Percentiles rank a stretch among this genome's conserved stretches.
phyloP scores from a whole-genome alignment of 257 asterid genomes.

The Sherardia arvensis region DNA sequence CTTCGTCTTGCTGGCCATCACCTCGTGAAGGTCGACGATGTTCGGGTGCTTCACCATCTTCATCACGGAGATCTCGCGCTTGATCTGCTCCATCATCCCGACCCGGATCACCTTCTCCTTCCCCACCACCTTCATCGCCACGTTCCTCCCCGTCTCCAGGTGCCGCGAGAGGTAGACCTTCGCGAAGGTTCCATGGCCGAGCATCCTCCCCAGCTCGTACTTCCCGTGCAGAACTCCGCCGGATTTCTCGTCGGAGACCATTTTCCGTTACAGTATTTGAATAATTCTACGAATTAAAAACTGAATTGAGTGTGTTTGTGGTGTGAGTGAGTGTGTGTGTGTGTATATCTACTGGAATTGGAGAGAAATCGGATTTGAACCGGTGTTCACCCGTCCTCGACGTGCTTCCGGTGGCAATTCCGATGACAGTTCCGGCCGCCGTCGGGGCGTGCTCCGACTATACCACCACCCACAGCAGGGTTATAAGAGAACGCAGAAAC shows the following conservation, averaged over 20 bases:
- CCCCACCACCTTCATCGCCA: constrained; percentile 49
- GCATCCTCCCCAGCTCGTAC: constrained; percentile 43
- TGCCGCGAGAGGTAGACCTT: constrained; percentile 42
- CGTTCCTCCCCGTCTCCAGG: constrained; percentile 33
- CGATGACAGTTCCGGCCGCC: constrained; percentile 85
- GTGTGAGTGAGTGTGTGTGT: too few relatives aligned
- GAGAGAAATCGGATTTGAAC: not conserved
- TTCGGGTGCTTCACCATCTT: constrained; percentile 50
- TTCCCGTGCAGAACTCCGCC: constrained; percentile 43
- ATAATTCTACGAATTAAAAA: not conserved
- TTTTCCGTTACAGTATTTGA: too few relatives aligned
- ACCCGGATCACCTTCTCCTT: constrained; percentile 46
- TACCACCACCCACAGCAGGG: constrained; percentile 37
- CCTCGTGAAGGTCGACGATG: constrained; percentile 48
- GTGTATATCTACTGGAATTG: not conserved
- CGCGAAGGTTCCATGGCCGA: constrained; percentile 58
- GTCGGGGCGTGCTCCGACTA: constrained; percentile 31
- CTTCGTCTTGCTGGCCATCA: constrained; percentile 49
- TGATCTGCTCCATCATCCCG: constrained; percentile 59
- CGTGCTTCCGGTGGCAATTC: constrained; percentile 89
- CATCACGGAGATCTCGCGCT: constrained; percentile 47
- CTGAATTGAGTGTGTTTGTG: not conserved
- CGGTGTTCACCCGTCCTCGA: constrained; percentile 76
- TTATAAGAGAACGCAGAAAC: constrained; percentile 29
- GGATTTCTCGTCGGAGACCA: constrained; percentile 51